Evolutionary conservation across 768 basidiomycete species (phyloP), one percentile per base, ranked within the genome.

Genomic region (Amanita brunnescens): DNA sequence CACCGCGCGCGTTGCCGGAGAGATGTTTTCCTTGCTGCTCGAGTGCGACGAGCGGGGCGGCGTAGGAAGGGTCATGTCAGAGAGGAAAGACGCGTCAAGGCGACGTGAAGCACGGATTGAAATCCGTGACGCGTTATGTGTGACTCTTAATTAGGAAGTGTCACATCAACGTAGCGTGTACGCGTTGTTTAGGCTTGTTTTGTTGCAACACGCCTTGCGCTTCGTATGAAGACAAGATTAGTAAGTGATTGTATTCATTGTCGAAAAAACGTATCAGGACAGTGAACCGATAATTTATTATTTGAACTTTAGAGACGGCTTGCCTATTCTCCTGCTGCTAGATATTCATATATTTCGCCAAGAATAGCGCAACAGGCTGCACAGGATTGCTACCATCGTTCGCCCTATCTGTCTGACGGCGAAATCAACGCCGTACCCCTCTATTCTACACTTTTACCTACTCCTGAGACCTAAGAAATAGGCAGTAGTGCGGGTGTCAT

Each of bases 11-110:
- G 61, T 60, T 35, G 53, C 51, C 14, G 64, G n/a, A 26, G 65
- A 63, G 33, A 69, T 57, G 35, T 80, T 82, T 61, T 81, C 76
- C 55, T 68, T 71, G 54, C 61, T 61, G 24, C 54, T 57, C 47
- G 75, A 65, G 51, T 81, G 81, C 5, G 75, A 70, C 4, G 83
- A 76, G 49, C 67, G 67, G 4, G 84, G 84, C 9, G 85, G 85
- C 0, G 83, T 85, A 5, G 72, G 74, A 21, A 86, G 74, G 54
- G 64, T 62, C 71, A 79, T 80, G 26, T 29, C 26, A 7, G 26
- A 29, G 26, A 29, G 26, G 7, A 29, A 7, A 29, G 5, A 29
- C 37, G 16, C n/a, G 37, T 6, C 37, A 38, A n/a, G 8, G 37
- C 16, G n/a, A 35, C 35, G 35, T 35, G 35, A 14, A 6, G 30